Base-by-base conservation (phyloP, 1,139 yeast genomes). In the Arxiozyma telluris region DNA sequence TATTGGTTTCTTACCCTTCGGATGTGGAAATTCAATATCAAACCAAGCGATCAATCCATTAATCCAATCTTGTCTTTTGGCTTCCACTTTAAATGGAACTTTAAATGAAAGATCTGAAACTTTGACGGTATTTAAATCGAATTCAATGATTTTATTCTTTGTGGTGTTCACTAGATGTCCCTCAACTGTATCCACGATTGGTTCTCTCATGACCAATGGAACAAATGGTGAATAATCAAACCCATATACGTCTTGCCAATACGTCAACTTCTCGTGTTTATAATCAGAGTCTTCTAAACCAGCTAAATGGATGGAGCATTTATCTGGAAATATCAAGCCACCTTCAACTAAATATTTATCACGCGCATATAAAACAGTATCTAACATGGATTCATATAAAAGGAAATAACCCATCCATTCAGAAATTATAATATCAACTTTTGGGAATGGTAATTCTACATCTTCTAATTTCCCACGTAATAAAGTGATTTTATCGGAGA, bases 391-490 rank as follows among this genome's bases (percentile, higher is more conserved):
- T 76, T 94, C 99, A 69, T 93, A 94, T 56, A 94, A 76, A 65
- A 94, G 75, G 68, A 94, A 94, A 74, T 94, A 94, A 21, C 99
- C 99, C 99, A 94, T 94, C 99, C 99, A 94, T 74, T 94, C 99
- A 59, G 95, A 84, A 57, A 94, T 86, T 63, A 94, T 94, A 63
- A 94, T 93, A 71, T 94, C 99, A 51, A 94, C 99, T 67, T 86
- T 74, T 50, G 74, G 75, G 58, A 70, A 83, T 48, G 98, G 98
- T 64, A 94, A 76, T 56, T 74, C 80, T 55, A 93, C 91, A 67
- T 94, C 98, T 74, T 94, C 99, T 73, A 94, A 78, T 71, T 94
- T 94, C 51, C 98, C 98, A 71, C 87, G 87, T 56, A 93, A 73
- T 57, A 91, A 75, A 45, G 98, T 91, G 69, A 94, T 90, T 68